A percentile compares a stretch with the other conserved stretches of the same genome.
Conservation (phyloP, 1,284 basidiomycete species). For the Boletus sp. region DNA sequence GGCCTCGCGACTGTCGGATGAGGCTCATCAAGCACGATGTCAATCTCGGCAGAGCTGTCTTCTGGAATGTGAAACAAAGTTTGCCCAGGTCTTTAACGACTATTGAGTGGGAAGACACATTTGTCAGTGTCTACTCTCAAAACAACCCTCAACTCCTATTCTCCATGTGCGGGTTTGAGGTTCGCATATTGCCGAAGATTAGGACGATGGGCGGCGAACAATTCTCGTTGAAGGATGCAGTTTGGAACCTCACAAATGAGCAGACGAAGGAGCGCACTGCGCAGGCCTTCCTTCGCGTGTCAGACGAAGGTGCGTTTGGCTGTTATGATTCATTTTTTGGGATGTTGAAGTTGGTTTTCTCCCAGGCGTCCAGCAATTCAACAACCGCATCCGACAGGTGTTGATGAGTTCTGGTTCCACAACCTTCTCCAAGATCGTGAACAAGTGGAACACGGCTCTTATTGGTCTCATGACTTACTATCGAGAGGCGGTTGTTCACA, state of each 20-base stretch:
- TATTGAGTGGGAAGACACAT: slow-evolving; percentile 98
- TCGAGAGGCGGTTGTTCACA: slow-evolving; percentile 98
- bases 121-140: slow-evolving; percentile 94
- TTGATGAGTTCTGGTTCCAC: slow-evolving; percentile 99
- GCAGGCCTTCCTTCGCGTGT: slow-evolving; percentile 96
- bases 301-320: slow-evolving; percentile 70
- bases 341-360: slow-evolving; percentile 20
- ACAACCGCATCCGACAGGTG: slow-evolving; percentile 94
- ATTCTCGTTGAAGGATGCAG: slow-evolving; percentile 93
- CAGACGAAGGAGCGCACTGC: slow-evolving; percentile 96
- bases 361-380: slow-evolving; percentile 87
- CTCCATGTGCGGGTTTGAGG: slow-evolving; percentile 97
- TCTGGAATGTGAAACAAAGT: slow-evolving; percentile 99
- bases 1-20: slow-evolving; percentile 99
- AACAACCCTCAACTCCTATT: slow-evolving; percentile 98
- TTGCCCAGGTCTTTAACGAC: slow-evolving; percentile 94
- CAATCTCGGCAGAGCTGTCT: slow-evolving; percentile 95
- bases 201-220: slow-evolving; percentile 94
- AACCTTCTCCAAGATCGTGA: slow-evolving; percentile 99
- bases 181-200: slow-evolving; percentile 94
- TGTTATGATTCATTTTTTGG: slow-evolving; percentile 1
- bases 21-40: slow-evolving; percentile 99
- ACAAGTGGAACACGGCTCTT: slow-evolving; percentile 98
- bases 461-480: slow-evolving; percentile 98
- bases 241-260: slow-evolving; percentile 96